phyloP scores from a whole-genome alignment of 2,329 filamentous ascomycete species.

The Blastomyces emzantsi region DNA sequence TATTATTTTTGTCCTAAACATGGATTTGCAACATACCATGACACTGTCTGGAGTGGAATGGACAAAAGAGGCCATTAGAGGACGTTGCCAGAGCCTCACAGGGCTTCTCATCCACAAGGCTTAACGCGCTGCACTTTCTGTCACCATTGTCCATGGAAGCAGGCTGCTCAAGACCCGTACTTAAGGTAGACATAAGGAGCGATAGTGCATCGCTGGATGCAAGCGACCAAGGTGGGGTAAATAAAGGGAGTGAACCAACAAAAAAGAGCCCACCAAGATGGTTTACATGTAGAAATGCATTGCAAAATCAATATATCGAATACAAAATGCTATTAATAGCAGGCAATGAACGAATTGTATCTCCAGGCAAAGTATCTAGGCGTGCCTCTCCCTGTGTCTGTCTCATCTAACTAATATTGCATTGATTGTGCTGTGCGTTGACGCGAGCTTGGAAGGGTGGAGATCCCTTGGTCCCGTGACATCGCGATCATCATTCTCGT shows the following conservation, averaged over 20 bases:
- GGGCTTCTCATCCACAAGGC: conserved; percentile 15
- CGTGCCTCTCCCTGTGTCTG: neutral
- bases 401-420: no score
- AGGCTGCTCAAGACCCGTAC: neutral
- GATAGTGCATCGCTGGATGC: neutral
- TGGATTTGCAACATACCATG: conserved; percentile 22
- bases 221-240: neutral
- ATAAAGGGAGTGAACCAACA: no score
- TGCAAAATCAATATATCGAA: neutral
- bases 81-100: conserved; percentile 33
- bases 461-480: neutral
- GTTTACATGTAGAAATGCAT: neutral
- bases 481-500: neutral
- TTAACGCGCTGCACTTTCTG: conserved; percentile 9
- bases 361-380: neutral
- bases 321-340: neutral
- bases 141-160: neutral
- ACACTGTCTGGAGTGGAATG: conserved; percentile 36
- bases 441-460: neutral
- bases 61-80: conserved; percentile 36
- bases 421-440: neutral
- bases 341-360: neutral
- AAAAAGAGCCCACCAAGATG: neutral
- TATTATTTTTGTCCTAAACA: neutral
- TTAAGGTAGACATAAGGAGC: neutral